Evolutionary conservation across 1,284 basidiomycete genomes (phyloP).

Genomic region (Golubevia pallescens): DNA sequence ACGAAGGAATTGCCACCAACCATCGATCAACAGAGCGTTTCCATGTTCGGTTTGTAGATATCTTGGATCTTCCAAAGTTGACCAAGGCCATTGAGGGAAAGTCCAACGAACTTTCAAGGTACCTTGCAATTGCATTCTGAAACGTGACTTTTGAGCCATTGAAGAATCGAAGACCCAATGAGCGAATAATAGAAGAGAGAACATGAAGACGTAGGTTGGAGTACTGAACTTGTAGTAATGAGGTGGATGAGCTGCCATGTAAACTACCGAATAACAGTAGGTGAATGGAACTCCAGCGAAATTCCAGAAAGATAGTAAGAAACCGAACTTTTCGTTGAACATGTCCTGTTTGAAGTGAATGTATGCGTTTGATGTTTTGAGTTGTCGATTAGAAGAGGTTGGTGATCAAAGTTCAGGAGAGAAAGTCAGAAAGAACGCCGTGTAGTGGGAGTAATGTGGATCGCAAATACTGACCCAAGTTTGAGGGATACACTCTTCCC

Average conservation of each 20-base stretch:
- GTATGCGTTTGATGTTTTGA: too few species aligned
- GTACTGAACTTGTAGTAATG: conserved; percentile 85
- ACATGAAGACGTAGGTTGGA: conserved; percentile 71
- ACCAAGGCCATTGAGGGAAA: conserved; percentile 91
- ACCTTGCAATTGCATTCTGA: conserved; percentile 91
- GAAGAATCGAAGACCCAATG: conserved; percentile 77
- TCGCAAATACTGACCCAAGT: conserved; percentile 77
- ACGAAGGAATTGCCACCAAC: conserved; percentile 87
- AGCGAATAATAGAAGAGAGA: conserved; percentile 39
- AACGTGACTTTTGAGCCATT: conserved; percentile 96
- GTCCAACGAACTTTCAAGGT: conserved; percentile 78
- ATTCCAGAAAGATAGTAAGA: conserved; percentile 71
- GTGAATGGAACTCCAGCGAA: conserved; percentile 83
- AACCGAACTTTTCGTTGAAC: conserved; percentile 82
- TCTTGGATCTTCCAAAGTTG: conserved; percentile 83
- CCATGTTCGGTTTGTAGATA: conserved; percentile 94
- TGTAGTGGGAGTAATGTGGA: conserved; percentile 59
- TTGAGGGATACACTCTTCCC: conserved; percentile 90
- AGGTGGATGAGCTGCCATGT: conserved; percentile 94
- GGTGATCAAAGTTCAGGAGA: not conserved
- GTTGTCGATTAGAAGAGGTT: too few species aligned
- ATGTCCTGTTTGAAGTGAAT: too few species aligned
- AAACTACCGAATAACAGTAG: conserved; percentile 94
- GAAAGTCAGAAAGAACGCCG: not conserved
- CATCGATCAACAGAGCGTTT: conserved; percentile 82